Evolutionary conservation across 495 filamentous ascomycete species (phyloP), one percentile per base, ranked within the genome.

Genomic region (Tuber aestivum): DNA sequence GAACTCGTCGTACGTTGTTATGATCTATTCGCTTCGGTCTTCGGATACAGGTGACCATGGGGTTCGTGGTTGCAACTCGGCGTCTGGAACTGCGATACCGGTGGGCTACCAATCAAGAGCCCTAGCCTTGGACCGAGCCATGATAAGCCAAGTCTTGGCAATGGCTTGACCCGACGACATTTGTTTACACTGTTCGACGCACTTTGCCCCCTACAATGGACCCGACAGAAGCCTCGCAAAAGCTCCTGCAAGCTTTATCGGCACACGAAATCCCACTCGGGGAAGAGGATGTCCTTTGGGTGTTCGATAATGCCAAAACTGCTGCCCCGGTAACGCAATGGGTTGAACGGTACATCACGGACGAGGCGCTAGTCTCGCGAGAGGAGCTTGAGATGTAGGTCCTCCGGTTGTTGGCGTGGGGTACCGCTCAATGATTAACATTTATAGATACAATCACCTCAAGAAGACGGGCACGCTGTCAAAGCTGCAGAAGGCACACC

Each of bases 381-480:
- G 74, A 83, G 44, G 80, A 82, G 71, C 73, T 76, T 56, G 81
- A 75, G 41, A 75, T 81, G 78, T 77, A 48, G 70, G 74, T 20
- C 21, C 75, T 37, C 2, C 61, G 71, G 8, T 70, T 72, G 23
- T 9, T 7, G 38, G 41, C 20, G 35, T 38, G 42, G 69, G 20
- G 40, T 50, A 12, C 40, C 38, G 68, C 73, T 44, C 9, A 20
- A 23, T 35, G n/a, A 69, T 72, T 69, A 40, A 20, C 48, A 23
- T 74, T 71, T 45, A 3, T 23, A 83, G 82, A 69, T 77, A 77
- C 27, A 76, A 76, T n/a, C 82, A 82, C 48, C 79, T 84, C 41
- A 76, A 83, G 65, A 83, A 77, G 61, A 80, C 77, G 6, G 83
- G 83, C 27, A 69, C 41, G 32, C 32, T 78, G 9, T 9, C 70